Conservation (phyloP, 371 early-diverging fungal genomes). For the Mucor circinelloides region DNA sequence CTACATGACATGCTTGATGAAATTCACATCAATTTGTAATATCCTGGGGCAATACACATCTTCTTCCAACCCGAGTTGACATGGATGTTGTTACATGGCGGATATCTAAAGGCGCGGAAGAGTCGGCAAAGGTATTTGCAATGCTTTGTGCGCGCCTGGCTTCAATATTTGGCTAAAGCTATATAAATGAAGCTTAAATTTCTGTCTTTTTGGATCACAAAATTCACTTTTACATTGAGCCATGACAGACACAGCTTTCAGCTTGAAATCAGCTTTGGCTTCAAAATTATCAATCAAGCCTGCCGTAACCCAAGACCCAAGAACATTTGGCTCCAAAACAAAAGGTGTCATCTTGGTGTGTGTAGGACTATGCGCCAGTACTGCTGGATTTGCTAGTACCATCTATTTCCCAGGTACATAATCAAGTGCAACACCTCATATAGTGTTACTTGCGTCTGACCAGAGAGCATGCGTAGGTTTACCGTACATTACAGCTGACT, state of each 20-base stretch:
- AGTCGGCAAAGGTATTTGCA: neutral
- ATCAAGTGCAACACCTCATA: neutral
- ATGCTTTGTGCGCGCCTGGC: neutral
- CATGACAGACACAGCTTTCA: neutral
- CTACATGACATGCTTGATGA: neutral
- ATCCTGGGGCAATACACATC: neutral
- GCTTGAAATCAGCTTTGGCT: neutral
- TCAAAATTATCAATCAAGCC: constrained; percentile 14
- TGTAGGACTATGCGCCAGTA: constrained; percentile 12
- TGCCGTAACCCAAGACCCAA: constrained; percentile 20
- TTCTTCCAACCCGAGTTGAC: neutral
- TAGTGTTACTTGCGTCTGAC: neutral
- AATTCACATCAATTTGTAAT: neutral
- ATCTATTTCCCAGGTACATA: constrained; percentile 34
- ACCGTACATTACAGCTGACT: constrained; percentile 47
- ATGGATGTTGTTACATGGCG: neutral
- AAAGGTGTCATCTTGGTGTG: constrained; percentile 12
- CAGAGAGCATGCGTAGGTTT: constrained; percentile 28
- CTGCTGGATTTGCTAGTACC: constrained; percentile 29
- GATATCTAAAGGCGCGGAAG: neutral
- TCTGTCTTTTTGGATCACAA: neutral
- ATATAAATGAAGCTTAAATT: neutral
- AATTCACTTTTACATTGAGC: neutral
- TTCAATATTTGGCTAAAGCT: neutral
- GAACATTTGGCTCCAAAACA: neutral